Conservation (phyloP, 495 filamentous ascomycete species). For the Tuber magnatum region DNA sequence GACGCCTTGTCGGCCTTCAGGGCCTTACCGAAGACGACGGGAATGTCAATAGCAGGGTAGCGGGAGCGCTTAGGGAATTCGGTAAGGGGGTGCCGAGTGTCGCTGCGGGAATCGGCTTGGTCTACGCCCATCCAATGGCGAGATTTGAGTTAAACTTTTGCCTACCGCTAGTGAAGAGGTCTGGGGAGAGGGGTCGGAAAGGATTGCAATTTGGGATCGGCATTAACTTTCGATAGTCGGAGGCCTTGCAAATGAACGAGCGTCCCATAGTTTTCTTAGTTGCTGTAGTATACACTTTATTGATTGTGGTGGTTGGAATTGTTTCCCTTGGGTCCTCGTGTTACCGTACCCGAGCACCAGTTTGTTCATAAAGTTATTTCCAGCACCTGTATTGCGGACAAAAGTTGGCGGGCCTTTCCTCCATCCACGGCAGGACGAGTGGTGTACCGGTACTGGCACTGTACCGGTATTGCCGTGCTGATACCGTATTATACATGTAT, state of each 20-base stretch:
- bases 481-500: not conserved
- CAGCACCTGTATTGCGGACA: not conserved
- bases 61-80: slow-evolving; percentile 56
- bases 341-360: not conserved
- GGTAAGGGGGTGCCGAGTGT: slow-evolving; percentile 71
- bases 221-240: slow-evolving; percentile 72
- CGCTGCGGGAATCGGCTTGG: slow-evolving; percentile 78
- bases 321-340: not conserved
- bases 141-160: slow-evolving; percentile 94
- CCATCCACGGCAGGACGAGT: not conserved
- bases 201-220: slow-evolving; percentile 89
- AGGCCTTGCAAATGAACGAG: not conserved
- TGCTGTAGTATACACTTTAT: not conserved
- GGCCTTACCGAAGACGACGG: slow-evolving; percentile 42
- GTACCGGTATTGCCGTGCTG: not conserved
- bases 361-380: not conserved
- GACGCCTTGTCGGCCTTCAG: slow-evolving; percentile 69
- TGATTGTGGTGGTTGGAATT: not conserved
- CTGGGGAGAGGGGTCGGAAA: slow-evolving; percentile 79
- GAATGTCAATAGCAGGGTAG: slow-evolving; percentile 49
- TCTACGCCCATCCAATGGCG: slow-evolving; percentile 87
- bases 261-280: not conserved
- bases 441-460: too few species aligned
- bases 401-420: not conserved
- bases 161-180: slow-evolving; percentile 70